Percentiles rank a stretch among this genome's conserved stretches.
These are phyloP conservation scores for Vitis rotundifolia DNA, from an alignment of 164 flowering plant genomes.

Conservation along the genomic window DNA sequence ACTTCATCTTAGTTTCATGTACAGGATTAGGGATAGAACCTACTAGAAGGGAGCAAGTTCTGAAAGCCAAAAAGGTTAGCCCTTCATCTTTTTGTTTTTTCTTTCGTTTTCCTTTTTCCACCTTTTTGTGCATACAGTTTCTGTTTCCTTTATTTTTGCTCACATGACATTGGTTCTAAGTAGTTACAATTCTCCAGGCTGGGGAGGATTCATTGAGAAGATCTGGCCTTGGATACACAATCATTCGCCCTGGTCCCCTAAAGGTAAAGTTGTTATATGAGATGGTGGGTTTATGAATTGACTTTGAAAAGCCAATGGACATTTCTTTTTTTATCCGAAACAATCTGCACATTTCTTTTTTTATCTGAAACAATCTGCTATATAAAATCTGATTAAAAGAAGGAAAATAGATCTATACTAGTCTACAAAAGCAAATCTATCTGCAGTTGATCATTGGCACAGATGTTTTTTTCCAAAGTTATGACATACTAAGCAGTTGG, in stretches of 20 bases:
- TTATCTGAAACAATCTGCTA: too few relatives aligned
- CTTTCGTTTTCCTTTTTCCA: background rate
- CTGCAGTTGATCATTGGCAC: too few relatives aligned
- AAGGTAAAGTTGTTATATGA: conserved; percentile 45
- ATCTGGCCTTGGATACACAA: conserved; percentile 97
- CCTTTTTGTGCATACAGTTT: background rate
- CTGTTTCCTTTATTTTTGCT: background rate
- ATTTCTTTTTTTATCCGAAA: too few relatives aligned
- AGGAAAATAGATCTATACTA: too few relatives aligned
- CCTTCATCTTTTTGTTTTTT: background rate
- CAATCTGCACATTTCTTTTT: too few relatives aligned
- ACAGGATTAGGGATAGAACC: conserved; percentile 87
- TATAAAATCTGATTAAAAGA: too few relatives aligned
- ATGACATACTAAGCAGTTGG: too few relatives aligned
- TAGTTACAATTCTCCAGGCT: conserved; percentile 44
- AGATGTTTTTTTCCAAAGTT: too few relatives aligned
- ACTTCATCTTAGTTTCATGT: conserved; percentile 90
- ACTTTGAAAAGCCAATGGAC: too few relatives aligned
- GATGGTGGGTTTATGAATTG: too few relatives aligned
- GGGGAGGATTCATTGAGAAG: conserved; percentile 91
- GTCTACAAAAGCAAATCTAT: too few relatives aligned
- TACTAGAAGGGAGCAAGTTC: conserved; percentile 86
- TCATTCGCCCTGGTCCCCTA: conserved; percentile 90
- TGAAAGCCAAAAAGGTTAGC: conserved; percentile 85
- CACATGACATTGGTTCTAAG: background rate